Percentiles rank a stretch among this genome's conserved stretches.
Evolutionary conservation across 2,329 filamentous ascomycete species (phyloP).

Genomic region (Xylariaceae sp.): DNA sequence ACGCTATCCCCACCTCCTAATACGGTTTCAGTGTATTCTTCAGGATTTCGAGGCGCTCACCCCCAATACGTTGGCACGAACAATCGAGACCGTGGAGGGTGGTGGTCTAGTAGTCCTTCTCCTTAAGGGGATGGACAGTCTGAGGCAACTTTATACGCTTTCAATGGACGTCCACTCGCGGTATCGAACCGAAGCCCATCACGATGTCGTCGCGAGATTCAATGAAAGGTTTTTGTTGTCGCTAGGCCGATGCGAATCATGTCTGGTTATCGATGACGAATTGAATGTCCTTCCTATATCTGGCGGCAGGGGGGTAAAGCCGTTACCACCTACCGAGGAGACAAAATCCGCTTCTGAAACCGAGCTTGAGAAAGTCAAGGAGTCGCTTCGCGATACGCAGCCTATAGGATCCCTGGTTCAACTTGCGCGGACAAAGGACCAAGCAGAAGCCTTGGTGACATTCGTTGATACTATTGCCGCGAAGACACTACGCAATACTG

Average conservation of each 20-base stretch:
- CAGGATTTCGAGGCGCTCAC: constrained; percentile 98
- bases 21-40: constrained; percentile 69
- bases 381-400: constrained; percentile 80
- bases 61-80: constrained; percentile 92
- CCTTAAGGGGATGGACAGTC: constrained; percentile 92
- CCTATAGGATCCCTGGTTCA: constrained; percentile 83
- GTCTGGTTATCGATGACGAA: constrained; percentile 95
- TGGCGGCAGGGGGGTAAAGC: constrained; percentile 86
- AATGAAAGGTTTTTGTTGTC: constrained; percentile 97
- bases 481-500: constrained; percentile 92
- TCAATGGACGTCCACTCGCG: constrained; percentile 98
- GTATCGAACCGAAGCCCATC: constrained; percentile 94
- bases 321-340: constrained; percentile 76
- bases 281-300: constrained; percentile 97
- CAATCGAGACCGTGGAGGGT: constrained; percentile 96
- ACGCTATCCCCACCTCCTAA: constrained; percentile 3
- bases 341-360: constrained; percentile 70
- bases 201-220: constrained; percentile 92
- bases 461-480: constrained; percentile 96
- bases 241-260: constrained; percentile 90
- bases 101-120: constrained; percentile 88
- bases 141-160: constrained; percentile 95
- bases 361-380: constrained; percentile 86
- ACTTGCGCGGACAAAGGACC: constrained; percentile 88
- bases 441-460: constrained; percentile 93